Percentiles rank a stretch among this genome's conserved stretches.
Evolutionary conservation across 1,139 yeast species (phyloP).

Genomic region (Blastobotrys arbuscula): DNA sequence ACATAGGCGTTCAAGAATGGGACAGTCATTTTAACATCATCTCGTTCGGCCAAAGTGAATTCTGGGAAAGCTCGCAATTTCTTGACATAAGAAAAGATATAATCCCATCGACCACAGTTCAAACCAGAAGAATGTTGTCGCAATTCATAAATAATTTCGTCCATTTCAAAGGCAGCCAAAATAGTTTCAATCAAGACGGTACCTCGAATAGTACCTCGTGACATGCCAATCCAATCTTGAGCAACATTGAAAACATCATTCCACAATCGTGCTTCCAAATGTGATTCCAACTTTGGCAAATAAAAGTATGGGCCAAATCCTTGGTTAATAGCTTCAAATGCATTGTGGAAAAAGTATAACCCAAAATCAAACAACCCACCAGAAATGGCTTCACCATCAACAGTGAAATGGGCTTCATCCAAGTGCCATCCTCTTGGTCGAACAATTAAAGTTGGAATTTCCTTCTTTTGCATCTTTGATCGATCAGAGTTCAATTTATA

Average conservation of each 20-base stretch:
- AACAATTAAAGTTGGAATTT: conserved; percentile 66
- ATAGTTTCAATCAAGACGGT: conserved; percentile 75
- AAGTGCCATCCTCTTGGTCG: conserved; percentile 89
- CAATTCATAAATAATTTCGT: conserved; percentile 70
- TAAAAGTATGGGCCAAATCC: conserved; percentile 77
- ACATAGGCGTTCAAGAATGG: conserved; percentile 73
- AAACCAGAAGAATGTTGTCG: conserved; percentile 71
- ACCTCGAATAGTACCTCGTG: conserved; percentile 70
- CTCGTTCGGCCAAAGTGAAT: conserved; percentile 64
- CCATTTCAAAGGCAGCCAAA: conserved; percentile 77
- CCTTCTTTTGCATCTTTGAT: conserved; percentile 35
- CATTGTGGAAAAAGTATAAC: conserved; percentile 69
- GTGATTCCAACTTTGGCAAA: conserved; percentile 77
- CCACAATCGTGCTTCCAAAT: conserved; percentile 74
- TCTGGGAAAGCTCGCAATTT: conserved; percentile 58
- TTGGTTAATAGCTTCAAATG: conserved; percentile 50
- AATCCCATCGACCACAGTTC: conserved; percentile 83
- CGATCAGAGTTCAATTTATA: conserved; percentile 49
- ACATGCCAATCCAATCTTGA: conserved; percentile 60
- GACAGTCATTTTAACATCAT: conserved; percentile 68
- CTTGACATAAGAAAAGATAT: conserved; percentile 68
- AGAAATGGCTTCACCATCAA: conserved; percentile 70
- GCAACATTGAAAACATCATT: conserved; percentile 65
- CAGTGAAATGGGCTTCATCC: conserved; percentile 62
- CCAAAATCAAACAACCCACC: conserved; percentile 78